Conservation (phyloP, 306 rosid species). For the Psophocarpus tetragonolobus region DNA sequence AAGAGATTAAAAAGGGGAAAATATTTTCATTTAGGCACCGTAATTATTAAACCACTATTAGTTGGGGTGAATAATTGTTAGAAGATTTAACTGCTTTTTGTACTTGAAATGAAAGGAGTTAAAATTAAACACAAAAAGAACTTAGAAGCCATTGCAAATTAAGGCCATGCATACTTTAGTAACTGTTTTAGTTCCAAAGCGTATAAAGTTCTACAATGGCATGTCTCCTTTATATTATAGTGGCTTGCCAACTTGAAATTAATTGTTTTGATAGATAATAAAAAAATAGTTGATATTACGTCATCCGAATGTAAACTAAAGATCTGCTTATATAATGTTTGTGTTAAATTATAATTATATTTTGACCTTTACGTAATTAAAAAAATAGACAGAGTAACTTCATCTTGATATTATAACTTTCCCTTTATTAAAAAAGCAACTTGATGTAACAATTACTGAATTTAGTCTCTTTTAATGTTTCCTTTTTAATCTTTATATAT, state of each 20-base stretch:
- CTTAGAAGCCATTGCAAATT: neutral
- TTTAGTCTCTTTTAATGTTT: neutral
- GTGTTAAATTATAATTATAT: neutral
- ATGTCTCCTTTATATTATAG: conserved; percentile 26
- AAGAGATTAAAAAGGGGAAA: neutral
- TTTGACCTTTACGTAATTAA: neutral
- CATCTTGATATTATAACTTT: neutral
- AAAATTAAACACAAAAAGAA: neutral
- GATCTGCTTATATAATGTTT: too few species aligned
- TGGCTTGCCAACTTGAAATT: conserved; percentile 27
- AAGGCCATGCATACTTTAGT: conserved; percentile 11
- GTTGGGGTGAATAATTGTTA: neutral
- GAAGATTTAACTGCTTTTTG: neutral
- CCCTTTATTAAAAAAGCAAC: too few species aligned
- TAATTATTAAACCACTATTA: conserved; percentile 1
- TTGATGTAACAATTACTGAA: neutral
- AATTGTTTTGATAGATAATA: neutral
- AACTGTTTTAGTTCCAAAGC: conserved; percentile 1
- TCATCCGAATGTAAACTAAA: neutral
- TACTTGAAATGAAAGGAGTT: conserved; percentile 6
- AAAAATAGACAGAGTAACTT: neutral
- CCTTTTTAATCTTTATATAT: neutral
- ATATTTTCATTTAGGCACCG: neutral
- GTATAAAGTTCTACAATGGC: neutral
- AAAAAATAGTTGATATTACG: neutral